Evolutionary conservation across 345 rosid species (phyloP).

Genomic region (Mallotus nudiflorus): DNA sequence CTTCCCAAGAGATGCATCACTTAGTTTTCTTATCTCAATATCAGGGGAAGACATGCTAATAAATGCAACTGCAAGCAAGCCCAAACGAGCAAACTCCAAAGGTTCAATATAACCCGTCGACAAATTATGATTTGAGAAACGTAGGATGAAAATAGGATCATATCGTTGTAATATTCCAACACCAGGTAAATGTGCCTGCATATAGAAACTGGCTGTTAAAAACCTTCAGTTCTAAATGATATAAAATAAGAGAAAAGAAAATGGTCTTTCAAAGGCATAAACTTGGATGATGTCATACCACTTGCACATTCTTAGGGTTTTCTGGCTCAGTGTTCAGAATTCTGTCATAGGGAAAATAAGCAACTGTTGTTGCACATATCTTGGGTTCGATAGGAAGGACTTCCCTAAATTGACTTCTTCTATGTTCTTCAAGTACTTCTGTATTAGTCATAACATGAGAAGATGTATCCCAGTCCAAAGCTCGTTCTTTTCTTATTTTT

Average conservation of each 20-base stretch:
- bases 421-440: constrained; percentile 48
- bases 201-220: neutral
- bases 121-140: constrained; percentile 62
- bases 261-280: constrained; percentile 5
- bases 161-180: constrained; percentile 42
- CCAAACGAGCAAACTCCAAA: constrained; percentile 73
- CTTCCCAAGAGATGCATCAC: constrained; percentile 67
- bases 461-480: constrained; percentile 44
- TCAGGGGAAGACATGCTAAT: constrained; percentile 81
- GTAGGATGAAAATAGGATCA: constrained; percentile 84
- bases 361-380: constrained; percentile 63
- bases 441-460: constrained; percentile 35
- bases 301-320: neutral
- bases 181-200: constrained; percentile 38
- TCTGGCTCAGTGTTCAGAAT: constrained; percentile 20
- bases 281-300: constrained; percentile 18
- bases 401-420: constrained; percentile 68
- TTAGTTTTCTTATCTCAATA: constrained; percentile 75
- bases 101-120: constrained; percentile 70
- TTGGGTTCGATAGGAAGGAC: constrained; percentile 77
- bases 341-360: constrained; percentile 68
- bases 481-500: constrained; percentile 53
- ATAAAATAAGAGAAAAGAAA: neutral
- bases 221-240: neutral
- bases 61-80: constrained; percentile 89